Evolutionary conservation across 352 stramenopile genomes (phyloP).

Genomic region (Phytophthora macrochlamydospora): DNA sequence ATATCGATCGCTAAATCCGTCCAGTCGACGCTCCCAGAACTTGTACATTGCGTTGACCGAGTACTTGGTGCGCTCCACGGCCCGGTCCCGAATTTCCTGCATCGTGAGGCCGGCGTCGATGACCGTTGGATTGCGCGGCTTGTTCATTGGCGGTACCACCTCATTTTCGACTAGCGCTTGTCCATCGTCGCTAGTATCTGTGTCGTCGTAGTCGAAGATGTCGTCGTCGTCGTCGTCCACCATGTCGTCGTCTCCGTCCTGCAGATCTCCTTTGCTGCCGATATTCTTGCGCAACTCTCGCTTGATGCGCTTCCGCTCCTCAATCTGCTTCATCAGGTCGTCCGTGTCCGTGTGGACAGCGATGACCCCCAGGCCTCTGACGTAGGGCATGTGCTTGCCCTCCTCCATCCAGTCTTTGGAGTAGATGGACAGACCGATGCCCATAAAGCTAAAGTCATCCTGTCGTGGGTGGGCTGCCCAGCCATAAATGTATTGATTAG

Average conservation of each 20-base stretch:
- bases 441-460: conserved; percentile 66
- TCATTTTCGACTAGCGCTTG: conserved; percentile 53
- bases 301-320: conserved; percentile 70
- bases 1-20: conserved; percentile 71
- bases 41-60: conserved; percentile 67
- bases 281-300: conserved; percentile 47
- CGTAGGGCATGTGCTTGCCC: conserved; percentile 55
- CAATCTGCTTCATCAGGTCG: conserved; percentile 64
- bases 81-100: conserved; percentile 25
- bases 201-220: conserved; percentile 44
- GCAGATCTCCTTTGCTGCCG: conserved; percentile 34
- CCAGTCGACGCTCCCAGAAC: conserved; percentile 70
- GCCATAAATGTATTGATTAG: conserved; percentile 14
- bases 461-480: conserved; percentile 30
- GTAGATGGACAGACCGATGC: conserved; percentile 68
- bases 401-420: conserved; percentile 63
- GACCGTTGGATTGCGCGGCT: conserved; percentile 42
- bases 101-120: conserved; percentile 60
- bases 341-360: conserved; percentile 48
- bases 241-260: conserved; percentile 41
- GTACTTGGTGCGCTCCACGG: conserved; percentile 58
- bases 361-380: conserved; percentile 60
- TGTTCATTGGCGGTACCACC: conserved; percentile 49
- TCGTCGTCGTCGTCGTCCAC: conserved; percentile 43
- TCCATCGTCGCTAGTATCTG: conserved; percentile 38